These are phyloP conservation scores for Trametes coccinea DNA, from an alignment of 768 basidiomycete genomes.

Conservation along the genomic window DNA sequence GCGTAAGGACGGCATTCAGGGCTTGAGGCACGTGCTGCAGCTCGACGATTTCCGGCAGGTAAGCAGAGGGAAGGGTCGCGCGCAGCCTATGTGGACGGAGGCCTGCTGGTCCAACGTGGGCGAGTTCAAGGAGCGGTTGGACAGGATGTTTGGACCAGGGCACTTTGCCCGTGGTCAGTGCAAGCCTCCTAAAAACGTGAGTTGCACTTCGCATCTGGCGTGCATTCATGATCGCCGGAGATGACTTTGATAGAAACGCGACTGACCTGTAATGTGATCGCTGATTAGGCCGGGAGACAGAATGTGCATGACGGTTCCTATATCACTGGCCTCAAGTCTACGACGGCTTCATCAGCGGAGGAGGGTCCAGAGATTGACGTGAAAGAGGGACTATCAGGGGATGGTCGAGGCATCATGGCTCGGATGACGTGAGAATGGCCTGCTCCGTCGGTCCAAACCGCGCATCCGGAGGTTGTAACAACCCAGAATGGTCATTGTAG, in stretches of 20 bases:
- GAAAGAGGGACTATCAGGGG: too few relatives aligned
- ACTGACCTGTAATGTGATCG: neutral
- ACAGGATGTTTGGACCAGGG: constrained; percentile 18
- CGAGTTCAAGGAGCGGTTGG: constrained; percentile 24
- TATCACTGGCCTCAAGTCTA: too few relatives aligned
- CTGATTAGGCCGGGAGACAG: too few relatives aligned
- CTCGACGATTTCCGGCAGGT: neutral
- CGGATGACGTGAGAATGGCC: neutral
- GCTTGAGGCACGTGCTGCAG: constrained; percentile 1
- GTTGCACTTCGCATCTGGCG: neutral
- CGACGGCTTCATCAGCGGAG: too few relatives aligned
- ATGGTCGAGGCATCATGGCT: neutral
- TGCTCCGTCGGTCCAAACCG: neutral
- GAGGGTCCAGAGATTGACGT: too few relatives aligned
- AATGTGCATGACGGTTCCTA: too few relatives aligned
- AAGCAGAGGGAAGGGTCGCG: constrained; percentile 14
- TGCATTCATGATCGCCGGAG: neutral
- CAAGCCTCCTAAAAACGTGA: constrained; percentile 16
- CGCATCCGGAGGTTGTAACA: neutral
- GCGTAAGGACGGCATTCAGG: neutral
- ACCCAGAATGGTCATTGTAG: neutral
- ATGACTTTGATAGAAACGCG: neutral
- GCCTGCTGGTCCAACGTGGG: constrained; percentile 21
- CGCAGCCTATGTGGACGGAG: constrained; percentile 7
- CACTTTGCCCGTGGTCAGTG: constrained; percentile 16